Evolutionary conservation across 108 stramenopile species (phyloP).

Genomic region (Epithemia pelagica): DNA sequence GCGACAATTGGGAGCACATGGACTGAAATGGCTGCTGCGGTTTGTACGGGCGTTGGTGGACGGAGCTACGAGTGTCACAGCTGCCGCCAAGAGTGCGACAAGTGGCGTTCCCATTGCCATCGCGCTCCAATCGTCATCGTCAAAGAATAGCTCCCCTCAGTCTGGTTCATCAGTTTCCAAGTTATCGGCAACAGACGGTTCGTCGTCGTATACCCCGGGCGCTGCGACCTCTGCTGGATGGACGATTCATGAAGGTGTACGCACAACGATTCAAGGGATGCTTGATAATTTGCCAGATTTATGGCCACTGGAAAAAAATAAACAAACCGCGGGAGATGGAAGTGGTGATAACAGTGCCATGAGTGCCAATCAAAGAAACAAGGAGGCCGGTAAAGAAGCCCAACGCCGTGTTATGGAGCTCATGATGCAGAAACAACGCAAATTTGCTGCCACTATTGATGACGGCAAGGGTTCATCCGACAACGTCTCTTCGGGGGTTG

Average conservation of each 20-base stretch:
- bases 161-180: constrained; percentile 5
- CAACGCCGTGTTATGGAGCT: constrained; percentile 68
- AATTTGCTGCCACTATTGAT: constrained; percentile 70
- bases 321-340: constrained; percentile 22
- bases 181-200: not conserved
- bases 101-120: constrained; percentile 22
- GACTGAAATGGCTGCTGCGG: constrained; percentile 79
- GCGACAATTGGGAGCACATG: constrained; percentile 58
- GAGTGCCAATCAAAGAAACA: constrained; percentile 38
- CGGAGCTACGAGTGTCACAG: constrained; percentile 58
- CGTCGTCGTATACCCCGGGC: not conserved
- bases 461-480: constrained; percentile 28
- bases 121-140: not conserved
- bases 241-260: constrained; percentile 42
- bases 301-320: constrained; percentile 45
- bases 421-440: constrained; percentile 74
- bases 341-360: constrained; percentile 18
- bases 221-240: constrained; percentile 17
- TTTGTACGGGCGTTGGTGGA: constrained; percentile 78
- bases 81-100: constrained; percentile 64
- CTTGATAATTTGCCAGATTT: constrained; percentile 61
- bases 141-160: not conserved
- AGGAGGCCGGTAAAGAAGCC: constrained; percentile 74
- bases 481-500: constrained; percentile 41
- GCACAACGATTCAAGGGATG: constrained; percentile 53